Conservation (phyloP, 257 asterid genomes). For the Solanum phureja region DNA sequence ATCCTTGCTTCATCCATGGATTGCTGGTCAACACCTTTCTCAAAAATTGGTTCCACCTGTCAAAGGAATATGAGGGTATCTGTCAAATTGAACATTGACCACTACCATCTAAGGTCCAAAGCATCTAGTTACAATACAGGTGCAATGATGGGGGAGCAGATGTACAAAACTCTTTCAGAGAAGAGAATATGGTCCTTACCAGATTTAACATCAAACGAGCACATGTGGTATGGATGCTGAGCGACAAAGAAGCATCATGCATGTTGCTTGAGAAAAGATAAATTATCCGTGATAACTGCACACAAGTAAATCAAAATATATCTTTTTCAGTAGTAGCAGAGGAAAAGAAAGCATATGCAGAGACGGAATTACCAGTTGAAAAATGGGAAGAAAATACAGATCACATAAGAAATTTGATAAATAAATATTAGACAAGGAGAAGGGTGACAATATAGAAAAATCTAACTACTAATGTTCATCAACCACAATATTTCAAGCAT, state of each 20-base stretch:
- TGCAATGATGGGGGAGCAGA: neutral
- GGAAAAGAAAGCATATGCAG: neutral
- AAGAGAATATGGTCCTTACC: slow-evolving; percentile 35
- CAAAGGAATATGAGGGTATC: neutral
- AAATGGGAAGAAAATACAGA: neutral
- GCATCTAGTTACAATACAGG: neutral
- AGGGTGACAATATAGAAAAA: neutral
- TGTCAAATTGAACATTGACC: neutral
- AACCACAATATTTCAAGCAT: neutral
- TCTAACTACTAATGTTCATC: neutral
- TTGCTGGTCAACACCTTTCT: slow-evolving; percentile 90
- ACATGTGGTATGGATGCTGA: slow-evolving; percentile 98
- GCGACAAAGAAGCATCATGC: slow-evolving; percentile 95
- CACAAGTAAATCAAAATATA: slow-evolving; percentile 12
- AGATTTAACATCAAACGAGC: slow-evolving; percentile 98
- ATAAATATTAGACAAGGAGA: neutral
- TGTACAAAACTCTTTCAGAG: neutral
- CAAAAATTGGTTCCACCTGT: slow-evolving; percentile 96
- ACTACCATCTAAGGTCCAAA: neutral
- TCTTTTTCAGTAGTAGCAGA: neutral
- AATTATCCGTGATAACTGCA: slow-evolving; percentile 92
- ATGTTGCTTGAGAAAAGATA: slow-evolving; percentile 97
- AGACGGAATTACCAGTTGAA: neutral
- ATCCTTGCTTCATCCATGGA: slow-evolving; percentile 95
- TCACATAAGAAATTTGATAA: neutral